Percentiles rank a stretch among this genome's conserved stretches.
Conservation (phyloP, 1,284 basidiomycete species). For the Ustilago hordei region DNA sequence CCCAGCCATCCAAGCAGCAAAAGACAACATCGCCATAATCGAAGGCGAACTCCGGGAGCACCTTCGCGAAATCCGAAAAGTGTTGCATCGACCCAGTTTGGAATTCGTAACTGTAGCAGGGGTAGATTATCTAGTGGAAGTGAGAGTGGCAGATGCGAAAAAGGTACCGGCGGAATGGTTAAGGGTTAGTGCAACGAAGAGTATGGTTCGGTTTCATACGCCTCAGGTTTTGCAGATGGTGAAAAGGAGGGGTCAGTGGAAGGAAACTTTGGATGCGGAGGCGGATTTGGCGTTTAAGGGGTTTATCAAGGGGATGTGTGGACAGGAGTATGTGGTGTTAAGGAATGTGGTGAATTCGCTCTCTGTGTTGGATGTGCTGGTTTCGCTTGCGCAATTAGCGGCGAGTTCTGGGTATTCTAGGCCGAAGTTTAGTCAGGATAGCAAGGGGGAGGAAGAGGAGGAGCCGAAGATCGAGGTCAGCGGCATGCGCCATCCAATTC, state of each 20-base stretch:
- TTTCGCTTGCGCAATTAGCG: conserved; percentile 52
- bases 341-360: conserved; percentile 52
- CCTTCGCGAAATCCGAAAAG: conserved; percentile 78
- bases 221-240: conserved; percentile 78
- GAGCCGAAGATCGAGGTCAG: conserved; percentile 36
- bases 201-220: conserved; percentile 82
- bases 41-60: conserved; percentile 83
- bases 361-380: conserved; percentile 58
- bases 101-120: conserved; percentile 77
- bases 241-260: conserved; percentile 80
- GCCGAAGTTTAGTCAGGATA: conserved; percentile 24
- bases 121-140: conserved; percentile 70
- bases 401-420: conserved; percentile 46
- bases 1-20: conserved; percentile 76
- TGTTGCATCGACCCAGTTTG: conserved; percentile 80
- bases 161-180: conserved; percentile 84
- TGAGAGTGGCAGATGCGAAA: conserved; percentile 79
- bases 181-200: conserved; percentile 81
- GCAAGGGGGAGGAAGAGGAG: not conserved
- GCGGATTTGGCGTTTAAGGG: conserved; percentile 49
- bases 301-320: conserved; percentile 51
- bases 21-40: conserved; percentile 74
- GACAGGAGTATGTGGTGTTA: conserved; percentile 47
- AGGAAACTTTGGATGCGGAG: conserved; percentile 79
- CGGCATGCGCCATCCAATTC: conserved; percentile 63